Evolutionary conservation across 75 land plant species (phyloP).

Genomic region (Picea glauca): DNA sequence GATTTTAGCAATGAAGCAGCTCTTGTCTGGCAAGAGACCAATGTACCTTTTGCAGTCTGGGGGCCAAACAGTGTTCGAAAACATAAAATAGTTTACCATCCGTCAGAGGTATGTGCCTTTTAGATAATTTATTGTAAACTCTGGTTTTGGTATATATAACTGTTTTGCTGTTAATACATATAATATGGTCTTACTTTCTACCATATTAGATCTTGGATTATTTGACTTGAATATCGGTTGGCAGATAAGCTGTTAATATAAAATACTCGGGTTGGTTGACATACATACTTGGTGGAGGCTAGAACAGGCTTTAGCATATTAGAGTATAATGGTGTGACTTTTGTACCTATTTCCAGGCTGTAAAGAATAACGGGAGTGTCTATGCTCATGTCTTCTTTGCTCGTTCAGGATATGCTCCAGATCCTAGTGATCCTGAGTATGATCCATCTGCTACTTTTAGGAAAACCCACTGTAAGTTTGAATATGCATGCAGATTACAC

Average conservation of each 20-base stretch:
- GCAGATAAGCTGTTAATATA: not conserved
- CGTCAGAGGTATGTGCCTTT: constrained; percentile 67
- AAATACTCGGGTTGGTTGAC: not conserved
- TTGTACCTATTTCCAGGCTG: constrained; percentile 29
- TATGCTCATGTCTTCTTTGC: constrained; percentile 95
- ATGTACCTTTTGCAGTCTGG: constrained; percentile 92
- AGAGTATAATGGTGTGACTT: not conserved
- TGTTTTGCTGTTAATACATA: not conserved
- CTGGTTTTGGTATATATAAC: not conserved
- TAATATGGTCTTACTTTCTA: not conserved
- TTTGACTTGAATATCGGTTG: not conserved
- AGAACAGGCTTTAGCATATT: not conserved
- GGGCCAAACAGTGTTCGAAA: constrained; percentile 64
- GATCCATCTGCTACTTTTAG: constrained; percentile 61
- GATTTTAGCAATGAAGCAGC: constrained; percentile 83
- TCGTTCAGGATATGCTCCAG: constrained; percentile 87
- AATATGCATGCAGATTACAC: not conserved
- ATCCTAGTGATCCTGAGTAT: constrained; percentile 93
- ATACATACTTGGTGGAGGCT: not conserved
- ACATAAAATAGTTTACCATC: constrained; percentile 49
- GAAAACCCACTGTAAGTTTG: constrained; percentile 60
- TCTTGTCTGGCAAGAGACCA: constrained; percentile 91
- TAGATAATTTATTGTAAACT: not conserved
- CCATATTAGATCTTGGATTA: not conserved
- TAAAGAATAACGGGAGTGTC: constrained; percentile 78